Evolutionary conservation across 352 stramenopile species (phyloP), one percentile per base, ranked within the genome.

Genomic region (Thraustochytrium striatum): DNA sequence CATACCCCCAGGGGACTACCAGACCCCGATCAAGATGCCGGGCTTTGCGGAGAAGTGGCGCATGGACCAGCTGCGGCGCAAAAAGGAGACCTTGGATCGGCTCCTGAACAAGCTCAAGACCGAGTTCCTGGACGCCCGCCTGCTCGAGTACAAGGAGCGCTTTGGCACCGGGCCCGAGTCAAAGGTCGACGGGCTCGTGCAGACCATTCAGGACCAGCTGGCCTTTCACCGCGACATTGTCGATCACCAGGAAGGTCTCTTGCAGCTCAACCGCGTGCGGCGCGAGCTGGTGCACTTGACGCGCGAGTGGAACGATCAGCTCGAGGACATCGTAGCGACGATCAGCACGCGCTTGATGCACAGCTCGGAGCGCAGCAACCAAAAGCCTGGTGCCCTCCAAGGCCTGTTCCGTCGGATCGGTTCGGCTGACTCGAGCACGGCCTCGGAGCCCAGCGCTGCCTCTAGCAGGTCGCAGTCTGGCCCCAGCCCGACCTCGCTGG

Each of bases 281-380:
- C 90, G 88, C 50, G 88, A 93, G 25, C 89, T 92, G n/a, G 87
- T 88, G 11, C 85, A 92, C 28, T 30, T 78, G 16, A 35, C 72
- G 13, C 33, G 44, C 2, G 53, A 72, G n/a, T 80, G 72, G 65
- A 82, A 82, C 33, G 33, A 69, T 25, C 36, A 43, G 35, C 44
- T 75, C 25, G 65, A 13, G 19, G 47, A 55, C 47, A 21, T 55
- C 16, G 16, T 25, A 55, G 25, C 25, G 47, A 55, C 16, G 47
- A 16, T 55, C 25, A n/a, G n/a, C n/a, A n/a, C n/a, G n/a, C n/a
- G n/a, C n/a, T n/a, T n/a, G n/a, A n/a, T n/a, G n/a, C n/a, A n/a
- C n/a, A n/a, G n/a, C n/a, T n/a, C n/a, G n/a, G n/a, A n/a, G n/a
- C n/a, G n/a, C n/a, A n/a, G n/a, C n/a, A n/a, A n/a, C n/a, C n/a